Evolutionary conservation across 495 filamentous ascomycete genomes (phyloP).

Genomic region (Aspergillus kassunensis): DNA sequence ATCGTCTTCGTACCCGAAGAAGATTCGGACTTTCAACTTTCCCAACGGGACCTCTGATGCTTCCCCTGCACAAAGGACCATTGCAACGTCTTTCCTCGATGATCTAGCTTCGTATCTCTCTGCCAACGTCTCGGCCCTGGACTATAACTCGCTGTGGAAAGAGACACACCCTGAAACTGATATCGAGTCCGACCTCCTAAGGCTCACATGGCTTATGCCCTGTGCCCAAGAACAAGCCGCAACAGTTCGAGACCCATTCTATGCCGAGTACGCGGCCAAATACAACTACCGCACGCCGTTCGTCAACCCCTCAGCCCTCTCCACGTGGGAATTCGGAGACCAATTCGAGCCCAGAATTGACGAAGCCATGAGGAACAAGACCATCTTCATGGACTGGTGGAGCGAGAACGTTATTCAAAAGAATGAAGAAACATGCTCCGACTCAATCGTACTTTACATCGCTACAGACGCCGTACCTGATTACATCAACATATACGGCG

Average conservation of each 20-base stretch:
- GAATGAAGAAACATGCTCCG: background rate
- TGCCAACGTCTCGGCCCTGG: no score
- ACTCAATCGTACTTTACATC: constrained; percentile 1
- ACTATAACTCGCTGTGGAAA: no score
- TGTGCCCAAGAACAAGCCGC: constrained; percentile 47
- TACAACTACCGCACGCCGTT: constrained; percentile 47
- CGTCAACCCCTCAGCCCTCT: constrained; percentile 45
- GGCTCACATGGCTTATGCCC: no score
- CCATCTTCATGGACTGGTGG: constrained; percentile 51
- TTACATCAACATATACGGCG: background rate
- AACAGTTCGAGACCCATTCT: constrained; percentile 47
- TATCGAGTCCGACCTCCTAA: no score
- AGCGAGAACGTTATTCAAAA: background rate
- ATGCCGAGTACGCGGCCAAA: constrained; percentile 44
- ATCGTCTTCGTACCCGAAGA: no score
- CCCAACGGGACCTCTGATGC: no score
- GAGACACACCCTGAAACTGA: no score
- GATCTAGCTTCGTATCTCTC: no score
- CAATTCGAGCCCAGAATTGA: constrained; percentile 31
- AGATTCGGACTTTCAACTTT: no score
- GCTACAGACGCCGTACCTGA: background rate
- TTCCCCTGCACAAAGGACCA: no score
- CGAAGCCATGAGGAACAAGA: constrained; percentile 42
- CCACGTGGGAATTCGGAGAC: constrained; percentile 54
- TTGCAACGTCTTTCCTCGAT: no score